Base-by-base conservation (phyloP, 495 filamentous ascomycete genomes). In the Aspergillus cavernicola region DNA sequence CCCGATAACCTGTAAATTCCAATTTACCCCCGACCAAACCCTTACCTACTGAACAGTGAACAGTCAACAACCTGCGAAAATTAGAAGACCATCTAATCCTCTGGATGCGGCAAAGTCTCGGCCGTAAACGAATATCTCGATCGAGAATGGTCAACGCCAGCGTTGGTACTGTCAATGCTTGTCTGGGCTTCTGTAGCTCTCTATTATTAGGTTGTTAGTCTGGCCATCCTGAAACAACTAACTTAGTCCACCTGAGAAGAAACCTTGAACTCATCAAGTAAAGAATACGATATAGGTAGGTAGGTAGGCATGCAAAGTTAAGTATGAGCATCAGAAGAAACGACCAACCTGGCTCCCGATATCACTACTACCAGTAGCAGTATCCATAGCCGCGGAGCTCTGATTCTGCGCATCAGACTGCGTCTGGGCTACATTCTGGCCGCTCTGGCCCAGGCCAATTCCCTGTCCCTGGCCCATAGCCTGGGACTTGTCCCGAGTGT, bases 401-500 rank as follows among this genome's bases (percentile, higher is more conserved):
- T 10, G 9, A 10, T 42, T 20, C 23, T 42, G 39, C 22, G 41
- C 23, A 29, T 43, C 41, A 12, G 41, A 12, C n/a, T 43, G 41
- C 13, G n/a, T 3, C 41, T 43, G 41, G 1, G 41, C 41, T 28
- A 43, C 22, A 18, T 43, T 43, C 23, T 70, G 31, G 69, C 65
- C 32, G 26, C n/a, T n/a, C n/a, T n/a, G n/a, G n/a, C n/a, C n/a
- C n/a, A n/a, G n/a, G n/a, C n/a, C n/a, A n/a, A n/a, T n/a, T n/a
- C n/a, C n/a, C n/a, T n/a, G n/a, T n/a, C n/a, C n/a, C n/a, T n/a
- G n/a, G n/a, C n/a, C 41, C 45, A 18, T 18, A 1, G 41, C 41
- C 13, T 29, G 39, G 20, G 10, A 11, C 9, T 43, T 77, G 71
- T n/a, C 75, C 78, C 75, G 80, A 39, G 80, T 77, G 16, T 72